Conservation (phyloP, 2,329 filamentous ascomycete genomes). For the Cladosporium cucumerinum region DNA sequence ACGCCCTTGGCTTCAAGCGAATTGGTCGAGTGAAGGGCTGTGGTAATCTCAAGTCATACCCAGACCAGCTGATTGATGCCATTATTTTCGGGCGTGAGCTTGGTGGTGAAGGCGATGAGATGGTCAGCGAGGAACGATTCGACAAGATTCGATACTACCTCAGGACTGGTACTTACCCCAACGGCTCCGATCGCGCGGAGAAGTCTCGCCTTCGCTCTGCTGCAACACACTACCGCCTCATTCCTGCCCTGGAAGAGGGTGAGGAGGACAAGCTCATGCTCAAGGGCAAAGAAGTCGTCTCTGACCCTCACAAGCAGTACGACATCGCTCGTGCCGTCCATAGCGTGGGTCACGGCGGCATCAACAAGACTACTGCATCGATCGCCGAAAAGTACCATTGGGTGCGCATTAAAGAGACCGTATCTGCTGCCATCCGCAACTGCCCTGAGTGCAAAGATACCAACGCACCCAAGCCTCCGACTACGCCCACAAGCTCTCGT, state of each 20-base stretch:
- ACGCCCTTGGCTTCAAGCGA: slow-evolving; percentile 85
- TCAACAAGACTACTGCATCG: slow-evolving; percentile 95
- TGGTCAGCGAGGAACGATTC: slow-evolving; percentile 91
- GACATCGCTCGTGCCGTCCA: slow-evolving; percentile 81
- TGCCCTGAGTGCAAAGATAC: slow-evolving; percentile 89
- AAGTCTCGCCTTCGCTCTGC: slow-evolving; percentile 92
- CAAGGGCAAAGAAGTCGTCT: slow-evolving; percentile 95
- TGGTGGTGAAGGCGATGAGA: slow-evolving; percentile 67
- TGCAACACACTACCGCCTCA: slow-evolving; percentile 89
- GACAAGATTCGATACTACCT: slow-evolving; percentile 98
- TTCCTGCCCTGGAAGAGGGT: slow-evolving; percentile 47
- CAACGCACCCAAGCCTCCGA: slow-evolving; percentile 38
- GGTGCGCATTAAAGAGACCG: slow-evolving; percentile 97
- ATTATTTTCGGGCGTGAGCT: slow-evolving; percentile 61
- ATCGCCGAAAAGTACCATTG: slow-evolving; percentile 96
- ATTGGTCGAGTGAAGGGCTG: slow-evolving; percentile 70
- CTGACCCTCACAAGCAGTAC: slow-evolving; percentile 84
- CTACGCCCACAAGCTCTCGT: neutral
- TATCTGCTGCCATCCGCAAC: slow-evolving; percentile 88
- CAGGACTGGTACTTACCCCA: slow-evolving; percentile 89
- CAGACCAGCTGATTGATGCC: slow-evolving; percentile 47
- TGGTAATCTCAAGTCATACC: slow-evolving; percentile 48
- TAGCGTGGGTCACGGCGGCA: slow-evolving; percentile 75
- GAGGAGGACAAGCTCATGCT: slow-evolving; percentile 80
- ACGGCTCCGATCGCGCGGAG: slow-evolving; percentile 88